Base-by-base conservation (phyloP, 2,329 filamentous ascomycete species). In the Aspergillus japonicus region DNA sequence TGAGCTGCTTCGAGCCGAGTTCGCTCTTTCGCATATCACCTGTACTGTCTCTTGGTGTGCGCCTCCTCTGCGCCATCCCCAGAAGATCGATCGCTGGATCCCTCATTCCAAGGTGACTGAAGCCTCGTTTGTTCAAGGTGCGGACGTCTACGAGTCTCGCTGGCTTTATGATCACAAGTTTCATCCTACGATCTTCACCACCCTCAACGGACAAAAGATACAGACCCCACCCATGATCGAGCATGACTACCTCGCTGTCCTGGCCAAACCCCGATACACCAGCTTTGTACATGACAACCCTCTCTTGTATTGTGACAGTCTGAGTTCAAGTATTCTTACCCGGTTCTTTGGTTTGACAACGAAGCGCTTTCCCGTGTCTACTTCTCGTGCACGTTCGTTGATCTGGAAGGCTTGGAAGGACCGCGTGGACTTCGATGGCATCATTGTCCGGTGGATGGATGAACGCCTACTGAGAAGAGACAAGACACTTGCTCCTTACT, bases 211-310 rank as follows among this genome's bases (percentile, higher is more conserved):
- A 7, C 71, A 78, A 51, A 70, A 75, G 35, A 76, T 83, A 2
- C 78, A 81, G 51, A 85, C 83, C 2, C 83, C 83, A 5, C 76
- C 80, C n/a, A 81, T 85, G 77, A 84, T 85, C 56, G 77, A 79
- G 42, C 74, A 81, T 49, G 79, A 81, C 62, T 76, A 73, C 61
- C 68, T 81, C 16, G 71, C 69, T 8, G 74, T 81, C 4, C 70
- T 81, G 0, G 68, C 74, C 47, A 81, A 81, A 64, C 79, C 79
- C 0, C 73, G 67, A 33, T 68, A 74, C 50, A 77, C 73, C 35
- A 77, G 73, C 60, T 80, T 81, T 62, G 74, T 79, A 8, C 74
- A 80, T 62, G 83, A 85, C 63, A 82, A 85, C 58, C 82, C 82
- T 11, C 75, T 85, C 3, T 70, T 83, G 29, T 77, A 75, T 24